phyloP scores from a whole-genome alignment of 2,329 filamentous ascomycete genomes.

The Fusarium sulawesiense region DNA sequence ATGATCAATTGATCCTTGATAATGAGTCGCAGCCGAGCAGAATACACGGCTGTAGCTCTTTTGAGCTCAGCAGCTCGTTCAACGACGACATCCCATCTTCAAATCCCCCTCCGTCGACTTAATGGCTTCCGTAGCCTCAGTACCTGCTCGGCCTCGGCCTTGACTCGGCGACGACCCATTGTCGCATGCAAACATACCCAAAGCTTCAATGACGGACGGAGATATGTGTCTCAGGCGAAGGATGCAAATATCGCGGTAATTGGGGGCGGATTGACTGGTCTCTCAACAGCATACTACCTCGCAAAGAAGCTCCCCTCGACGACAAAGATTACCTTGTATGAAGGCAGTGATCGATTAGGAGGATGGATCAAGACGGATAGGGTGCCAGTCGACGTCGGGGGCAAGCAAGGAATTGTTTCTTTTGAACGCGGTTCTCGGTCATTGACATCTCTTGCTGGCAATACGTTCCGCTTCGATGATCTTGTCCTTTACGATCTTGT shows the following conservation, averaged over 20 bases:
- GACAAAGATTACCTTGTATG: constrained; percentile 83
- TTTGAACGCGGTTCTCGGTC: constrained; percentile 90
- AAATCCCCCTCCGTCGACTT: constrained; percentile 24
- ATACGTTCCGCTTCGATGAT: constrained; percentile 64
- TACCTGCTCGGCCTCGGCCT: constrained; percentile 15
- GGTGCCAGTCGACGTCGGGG: constrained; percentile 67
- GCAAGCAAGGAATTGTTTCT: constrained; percentile 67
- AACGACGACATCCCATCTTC: neutral
- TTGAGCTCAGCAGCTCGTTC: constrained; percentile 38
- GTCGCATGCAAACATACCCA: constrained; percentile 9
- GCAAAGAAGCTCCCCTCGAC: constrained; percentile 71
- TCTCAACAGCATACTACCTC: constrained; percentile 82
- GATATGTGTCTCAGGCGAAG: constrained; percentile 35
- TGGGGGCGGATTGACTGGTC: constrained; percentile 85
- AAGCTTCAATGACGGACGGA: constrained; percentile 15
- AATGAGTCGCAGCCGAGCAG: constrained; percentile 47
- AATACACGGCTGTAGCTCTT: constrained; percentile 45
- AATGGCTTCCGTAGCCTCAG: constrained; percentile 33
- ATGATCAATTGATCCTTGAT: constrained; percentile 48
- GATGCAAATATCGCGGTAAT: constrained; percentile 70
- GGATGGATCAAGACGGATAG: constrained; percentile 84
- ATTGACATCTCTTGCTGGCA: constrained; percentile 65
- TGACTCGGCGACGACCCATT: constrained; percentile 23
- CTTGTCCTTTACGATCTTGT: constrained; percentile 78
- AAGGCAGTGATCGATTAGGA: constrained; percentile 75